These are phyloP conservation scores for Prunus mira DNA, from an alignment of 306 rosid species.

Conservation along the genomic window DNA sequence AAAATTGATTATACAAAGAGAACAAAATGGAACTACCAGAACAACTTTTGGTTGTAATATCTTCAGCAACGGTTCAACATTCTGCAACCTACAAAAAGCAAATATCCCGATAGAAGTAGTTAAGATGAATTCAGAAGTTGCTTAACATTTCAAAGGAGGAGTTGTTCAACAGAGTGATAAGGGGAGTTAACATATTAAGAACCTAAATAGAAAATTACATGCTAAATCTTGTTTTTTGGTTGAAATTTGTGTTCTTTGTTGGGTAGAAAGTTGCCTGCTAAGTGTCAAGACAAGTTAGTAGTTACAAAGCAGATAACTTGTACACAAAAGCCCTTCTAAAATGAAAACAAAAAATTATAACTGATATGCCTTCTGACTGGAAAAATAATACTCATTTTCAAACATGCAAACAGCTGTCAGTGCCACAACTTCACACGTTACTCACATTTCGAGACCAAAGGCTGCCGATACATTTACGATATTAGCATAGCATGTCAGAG, in stretches of 20 bases:
- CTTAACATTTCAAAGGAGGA: neutral
- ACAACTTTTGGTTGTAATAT: constrained; percentile 59
- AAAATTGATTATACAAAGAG: neutral
- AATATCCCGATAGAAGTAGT: constrained; percentile 11
- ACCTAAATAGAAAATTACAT: neutral
- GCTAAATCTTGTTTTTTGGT: neutral
- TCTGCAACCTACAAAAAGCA: constrained; percentile 44
- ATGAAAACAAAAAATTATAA: no score
- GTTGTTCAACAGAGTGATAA: neutral
- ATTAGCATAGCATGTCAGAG: neutral
- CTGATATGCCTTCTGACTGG: no score
- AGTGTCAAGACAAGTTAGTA: no score
- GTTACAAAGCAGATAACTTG: no score
- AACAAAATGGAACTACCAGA: constrained; percentile 44
- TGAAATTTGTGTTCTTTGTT: no score
- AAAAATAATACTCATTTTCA: no score
- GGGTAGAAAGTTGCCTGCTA: no score
- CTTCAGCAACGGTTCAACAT: constrained; percentile 54
- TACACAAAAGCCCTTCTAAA: no score
- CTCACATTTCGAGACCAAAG: no score
- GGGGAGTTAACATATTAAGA: neutral
- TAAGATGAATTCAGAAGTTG: neutral
- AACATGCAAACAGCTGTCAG: no score
- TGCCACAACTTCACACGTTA: no score
- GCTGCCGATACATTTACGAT: no score